A percentile compares a stretch with the other conserved stretches of the same genome.
Conservation (phyloP, 208 protist species). For the Willaertia magna region DNA sequence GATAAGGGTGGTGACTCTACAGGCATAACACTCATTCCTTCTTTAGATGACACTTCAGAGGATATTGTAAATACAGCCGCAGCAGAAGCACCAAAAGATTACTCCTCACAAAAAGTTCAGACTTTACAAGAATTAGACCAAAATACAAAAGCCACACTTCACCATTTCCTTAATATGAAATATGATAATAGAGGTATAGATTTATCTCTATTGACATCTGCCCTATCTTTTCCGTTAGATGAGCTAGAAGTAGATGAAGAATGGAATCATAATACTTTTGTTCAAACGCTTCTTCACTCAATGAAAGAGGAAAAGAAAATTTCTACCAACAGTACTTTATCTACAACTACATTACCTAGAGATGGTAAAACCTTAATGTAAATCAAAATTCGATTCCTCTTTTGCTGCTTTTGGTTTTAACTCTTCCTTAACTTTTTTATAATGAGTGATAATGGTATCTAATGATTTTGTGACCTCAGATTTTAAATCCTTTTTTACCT, state of each 20-base stretch:
- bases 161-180: not conserved
- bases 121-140: not conserved
- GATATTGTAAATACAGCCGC: not conserved
- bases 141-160: not conserved
- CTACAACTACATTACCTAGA: too few relatives aligned
- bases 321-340: too few relatives aligned
- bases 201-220: not conserved
- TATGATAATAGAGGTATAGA: not conserved
- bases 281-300: not conserved
- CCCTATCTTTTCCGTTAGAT: not conserved
- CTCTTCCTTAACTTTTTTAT: not conserved
- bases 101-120: not conserved
- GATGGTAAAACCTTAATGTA: not conserved
- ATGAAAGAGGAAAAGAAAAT: not conserved
- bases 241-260: not conserved
- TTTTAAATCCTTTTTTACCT: not conserved
- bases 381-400: not conserved
- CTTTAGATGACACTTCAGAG: not conserved
- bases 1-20: not conserved
- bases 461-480: not conserved
- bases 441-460: not conserved
- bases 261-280: not conserved
- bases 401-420: not conserved
- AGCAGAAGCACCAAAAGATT: not conserved
- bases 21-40: too few relatives aligned